These are phyloP conservation scores for Acanthamoeba healyi DNA, from an alignment of 208 protist genomes.

Conservation along the genomic window DNA sequence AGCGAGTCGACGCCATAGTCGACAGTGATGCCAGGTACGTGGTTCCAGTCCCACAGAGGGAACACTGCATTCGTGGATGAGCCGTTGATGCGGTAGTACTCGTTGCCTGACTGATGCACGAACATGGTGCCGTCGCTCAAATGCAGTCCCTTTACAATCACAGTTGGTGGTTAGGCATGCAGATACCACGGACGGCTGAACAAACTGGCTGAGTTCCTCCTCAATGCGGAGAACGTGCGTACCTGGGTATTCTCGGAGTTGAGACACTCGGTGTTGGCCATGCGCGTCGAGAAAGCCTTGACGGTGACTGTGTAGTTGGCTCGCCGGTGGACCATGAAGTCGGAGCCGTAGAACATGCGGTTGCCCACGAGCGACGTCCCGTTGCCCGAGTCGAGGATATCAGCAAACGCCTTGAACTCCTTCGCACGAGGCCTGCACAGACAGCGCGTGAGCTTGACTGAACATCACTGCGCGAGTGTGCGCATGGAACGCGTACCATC, in stretches of 20 bases:
- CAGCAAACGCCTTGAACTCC: neutral
- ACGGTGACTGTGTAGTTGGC: constrained; percentile 16
- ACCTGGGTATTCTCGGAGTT: neutral
- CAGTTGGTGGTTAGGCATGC: too few relatives aligned
- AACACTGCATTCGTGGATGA: neutral
- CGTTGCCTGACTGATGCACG: constrained; percentile 26
- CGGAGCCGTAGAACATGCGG: constrained; percentile 12
- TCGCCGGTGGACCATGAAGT: constrained; percentile 52
- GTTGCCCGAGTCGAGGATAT: neutral
- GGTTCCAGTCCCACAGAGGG: constrained; percentile 46
- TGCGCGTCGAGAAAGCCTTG: constrained; percentile 28
- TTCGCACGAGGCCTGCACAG: neutral
- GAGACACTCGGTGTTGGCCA: constrained; percentile 34
- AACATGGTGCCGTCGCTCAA: constrained; percentile 58
- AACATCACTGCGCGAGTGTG: neutral
- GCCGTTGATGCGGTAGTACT: constrained; percentile 40
- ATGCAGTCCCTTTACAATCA: neutral
- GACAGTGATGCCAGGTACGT: constrained; percentile 26
- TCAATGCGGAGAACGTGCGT: neutral
- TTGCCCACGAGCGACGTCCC: neutral
- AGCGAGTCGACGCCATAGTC: constrained; percentile 40
- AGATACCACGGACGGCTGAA: too few relatives aligned
- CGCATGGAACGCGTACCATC: neutral
- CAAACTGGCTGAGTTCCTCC: neutral
- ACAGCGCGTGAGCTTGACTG: neutral